Evolutionary conservation across 2,329 filamentous ascomycete genomes (phyloP).

Genomic region (Aurifilum marmelostoma): DNA sequence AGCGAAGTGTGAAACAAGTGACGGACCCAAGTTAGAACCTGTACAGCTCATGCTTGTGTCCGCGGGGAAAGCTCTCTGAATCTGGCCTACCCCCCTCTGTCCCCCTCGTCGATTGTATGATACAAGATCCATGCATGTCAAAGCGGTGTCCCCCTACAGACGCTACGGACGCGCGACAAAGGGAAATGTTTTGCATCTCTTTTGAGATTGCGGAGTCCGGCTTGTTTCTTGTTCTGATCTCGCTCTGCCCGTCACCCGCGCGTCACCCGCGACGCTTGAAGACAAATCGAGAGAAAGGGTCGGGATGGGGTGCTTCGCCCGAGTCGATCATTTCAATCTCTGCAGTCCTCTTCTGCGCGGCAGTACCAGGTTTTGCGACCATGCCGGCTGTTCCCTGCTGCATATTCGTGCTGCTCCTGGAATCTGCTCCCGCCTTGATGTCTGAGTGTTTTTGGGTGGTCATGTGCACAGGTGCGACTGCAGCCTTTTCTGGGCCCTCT

Average conservation of each 20-base stretch:
- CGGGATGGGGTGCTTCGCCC: neutral
- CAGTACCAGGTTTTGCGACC: neutral
- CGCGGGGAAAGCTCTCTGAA: neutral
- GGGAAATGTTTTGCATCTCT: neutral
- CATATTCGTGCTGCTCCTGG: neutral
- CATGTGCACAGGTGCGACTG: neutral
- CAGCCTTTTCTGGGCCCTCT: neutral
- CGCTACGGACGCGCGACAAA: neutral
- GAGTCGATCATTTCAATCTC: slow-evolving; percentile 13
- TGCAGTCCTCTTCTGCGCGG: neutral
- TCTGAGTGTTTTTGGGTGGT: neutral
- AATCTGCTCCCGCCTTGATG: too few relatives aligned
- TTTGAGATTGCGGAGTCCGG: neutral
- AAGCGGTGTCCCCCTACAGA: neutral
- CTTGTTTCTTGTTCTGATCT: neutral
- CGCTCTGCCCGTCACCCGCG: neutral
- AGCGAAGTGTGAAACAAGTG: neutral
- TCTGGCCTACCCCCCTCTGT: neutral
- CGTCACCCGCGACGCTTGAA: slow-evolving; percentile 6
- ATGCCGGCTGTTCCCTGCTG: neutral
- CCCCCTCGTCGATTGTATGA: neutral
- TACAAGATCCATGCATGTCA: neutral
- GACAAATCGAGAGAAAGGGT: slow-evolving; percentile 5
- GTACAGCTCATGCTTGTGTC: neutral
- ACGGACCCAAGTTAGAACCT: neutral